Conservation (phyloP, 1,284 basidiomycete species). For the Irpex sp. region DNA sequence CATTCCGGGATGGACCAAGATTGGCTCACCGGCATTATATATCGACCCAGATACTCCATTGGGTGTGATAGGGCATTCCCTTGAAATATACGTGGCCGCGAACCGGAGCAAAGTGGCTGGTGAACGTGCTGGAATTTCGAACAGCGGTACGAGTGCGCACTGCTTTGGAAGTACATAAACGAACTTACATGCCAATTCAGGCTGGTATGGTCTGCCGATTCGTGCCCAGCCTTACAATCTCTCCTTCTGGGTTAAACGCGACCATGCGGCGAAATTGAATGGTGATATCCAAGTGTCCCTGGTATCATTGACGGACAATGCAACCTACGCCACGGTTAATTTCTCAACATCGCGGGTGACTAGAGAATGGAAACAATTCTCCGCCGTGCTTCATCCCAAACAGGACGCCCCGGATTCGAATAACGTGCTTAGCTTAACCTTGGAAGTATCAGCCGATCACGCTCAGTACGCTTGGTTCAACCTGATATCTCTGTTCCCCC, state of each 20-base stretch:
- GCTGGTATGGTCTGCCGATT: neutral
- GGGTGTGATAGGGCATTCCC: slow-evolving; percentile 5
- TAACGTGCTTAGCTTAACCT: slow-evolving; percentile 11
- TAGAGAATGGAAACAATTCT: slow-evolving; percentile 11
- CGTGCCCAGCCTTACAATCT: slow-evolving; percentile 1
- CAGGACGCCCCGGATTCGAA: slow-evolving; percentile 16
- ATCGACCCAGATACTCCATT: slow-evolving; percentile 12
- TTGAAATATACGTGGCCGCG: slow-evolving; percentile 11
- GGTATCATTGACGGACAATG: neutral
- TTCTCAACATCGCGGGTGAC: slow-evolving; percentile 7
- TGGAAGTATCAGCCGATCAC: slow-evolving; percentile 12
- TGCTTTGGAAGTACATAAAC: neutral
- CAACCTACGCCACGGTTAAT: neutral
- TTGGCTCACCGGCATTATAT: slow-evolving; percentile 9
- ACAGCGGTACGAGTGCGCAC: neutral
- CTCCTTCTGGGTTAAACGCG: slow-evolving; percentile 12
- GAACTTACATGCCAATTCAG: neutral
- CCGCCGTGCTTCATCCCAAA: slow-evolving; percentile 7
- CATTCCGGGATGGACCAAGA: slow-evolving; percentile 11
- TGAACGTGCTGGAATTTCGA: slow-evolving; percentile 9
- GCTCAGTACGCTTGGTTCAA: slow-evolving; percentile 17
- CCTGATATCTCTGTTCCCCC: slow-evolving; percentile 14
- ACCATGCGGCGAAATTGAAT: slow-evolving; percentile 5
- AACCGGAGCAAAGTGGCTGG: neutral
- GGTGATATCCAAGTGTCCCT: slow-evolving; percentile 10